Conservation (phyloP, 2,329 filamentous ascomycete species). For the Lasiodiplodia sp. region DNA sequence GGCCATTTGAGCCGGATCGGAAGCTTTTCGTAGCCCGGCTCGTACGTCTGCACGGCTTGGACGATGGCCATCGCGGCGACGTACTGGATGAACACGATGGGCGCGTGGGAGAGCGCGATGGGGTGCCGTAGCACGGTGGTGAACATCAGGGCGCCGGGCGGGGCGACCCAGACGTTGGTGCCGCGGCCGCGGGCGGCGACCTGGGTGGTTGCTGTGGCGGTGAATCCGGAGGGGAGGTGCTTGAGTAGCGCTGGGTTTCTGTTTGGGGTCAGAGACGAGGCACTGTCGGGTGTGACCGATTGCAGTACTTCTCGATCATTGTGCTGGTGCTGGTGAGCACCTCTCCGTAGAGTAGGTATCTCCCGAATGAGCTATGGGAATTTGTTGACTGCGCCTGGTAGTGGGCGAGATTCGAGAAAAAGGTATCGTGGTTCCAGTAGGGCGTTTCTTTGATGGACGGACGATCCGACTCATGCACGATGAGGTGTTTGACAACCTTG, state of each 20-base stretch:
- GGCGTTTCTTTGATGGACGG: conserved; percentile 79
- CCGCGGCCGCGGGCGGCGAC: conserved; percentile 88
- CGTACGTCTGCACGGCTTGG: conserved; percentile 82
- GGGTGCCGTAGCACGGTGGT: conserved; percentile 88
- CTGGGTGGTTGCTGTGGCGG: conserved; percentile 84
- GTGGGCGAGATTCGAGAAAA: conserved; percentile 72
- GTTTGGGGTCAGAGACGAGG: too few species aligned
- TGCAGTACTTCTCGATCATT: conserved; percentile 75
- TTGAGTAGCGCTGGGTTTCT: conserved; percentile 77
- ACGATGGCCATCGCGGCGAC: conserved; percentile 87
- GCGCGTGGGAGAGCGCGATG: conserved; percentile 73
- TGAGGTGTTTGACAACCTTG: conserved; percentile 73
- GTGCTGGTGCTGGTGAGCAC: conserved; percentile 95
- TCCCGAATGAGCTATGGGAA: conserved; percentile 72
- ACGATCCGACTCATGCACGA: conserved; percentile 72
- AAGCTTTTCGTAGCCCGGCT: conserved; percentile 73
- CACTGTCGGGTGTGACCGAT: too few species aligned
- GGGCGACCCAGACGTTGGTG: conserved; percentile 93
- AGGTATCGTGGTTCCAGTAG: conserved; percentile 83
- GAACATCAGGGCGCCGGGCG: conserved; percentile 84
- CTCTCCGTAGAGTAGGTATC: conserved; percentile 83
- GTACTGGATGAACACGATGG: conserved; percentile 94
- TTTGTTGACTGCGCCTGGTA: conserved; percentile 68
- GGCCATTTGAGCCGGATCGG: conserved; percentile 95
- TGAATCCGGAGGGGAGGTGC: conserved; percentile 83